Evolutionary conservation across 1,139 yeast genomes (phyloP).

Genomic region (Waltiozyma sp.): DNA sequence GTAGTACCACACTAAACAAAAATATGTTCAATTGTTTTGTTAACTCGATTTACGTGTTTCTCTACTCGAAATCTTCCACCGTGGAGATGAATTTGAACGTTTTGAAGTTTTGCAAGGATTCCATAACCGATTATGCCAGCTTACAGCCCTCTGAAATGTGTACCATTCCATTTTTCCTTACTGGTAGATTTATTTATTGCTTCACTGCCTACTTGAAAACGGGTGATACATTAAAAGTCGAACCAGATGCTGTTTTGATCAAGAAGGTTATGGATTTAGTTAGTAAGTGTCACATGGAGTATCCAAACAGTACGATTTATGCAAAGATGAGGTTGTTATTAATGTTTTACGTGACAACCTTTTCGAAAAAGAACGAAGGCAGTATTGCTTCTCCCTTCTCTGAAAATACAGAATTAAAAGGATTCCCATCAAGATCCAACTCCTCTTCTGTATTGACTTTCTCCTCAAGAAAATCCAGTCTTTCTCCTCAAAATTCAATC

Average conservation of each 20-base stretch:
- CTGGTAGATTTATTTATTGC: slow-evolving; percentile 56
- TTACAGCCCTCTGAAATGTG: slow-evolving; percentile 36
- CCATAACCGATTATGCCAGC: slow-evolving; percentile 38
- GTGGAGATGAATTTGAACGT: slow-evolving; percentile 34
- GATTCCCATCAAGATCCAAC: background rate
- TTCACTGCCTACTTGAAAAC: slow-evolving; percentile 17
- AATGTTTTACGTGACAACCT: slow-evolving; percentile 18
- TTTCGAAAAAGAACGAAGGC: slow-evolving; percentile 17
- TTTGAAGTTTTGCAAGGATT: slow-evolving; percentile 41
- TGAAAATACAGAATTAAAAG: too few species aligned
- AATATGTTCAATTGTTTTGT: slow-evolving; percentile 26
- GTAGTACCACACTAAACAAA: slow-evolving; percentile 10
- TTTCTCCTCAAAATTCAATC: too few species aligned
- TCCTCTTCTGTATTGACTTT: too few species aligned
- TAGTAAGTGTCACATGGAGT: slow-evolving; percentile 8
- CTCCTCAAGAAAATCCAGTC: too few species aligned
- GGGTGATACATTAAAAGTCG: slow-evolving; percentile 11
- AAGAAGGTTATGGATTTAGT: slow-evolving; percentile 10
- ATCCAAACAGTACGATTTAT: slow-evolving; percentile 12
- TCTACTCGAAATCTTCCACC: slow-evolving; percentile 64
- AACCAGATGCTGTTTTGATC: slow-evolving; percentile 9
- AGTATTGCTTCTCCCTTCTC: too few species aligned
- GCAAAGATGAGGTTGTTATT: slow-evolving; percentile 14
- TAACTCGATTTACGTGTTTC: slow-evolving; percentile 61
- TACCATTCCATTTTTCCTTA: slow-evolving; percentile 49